Evolutionary conservation across 1,284 basidiomycete genomes (phyloP), one percentile per base, ranked within the genome.

Genomic region (Rhizopogon parksii): DNA sequence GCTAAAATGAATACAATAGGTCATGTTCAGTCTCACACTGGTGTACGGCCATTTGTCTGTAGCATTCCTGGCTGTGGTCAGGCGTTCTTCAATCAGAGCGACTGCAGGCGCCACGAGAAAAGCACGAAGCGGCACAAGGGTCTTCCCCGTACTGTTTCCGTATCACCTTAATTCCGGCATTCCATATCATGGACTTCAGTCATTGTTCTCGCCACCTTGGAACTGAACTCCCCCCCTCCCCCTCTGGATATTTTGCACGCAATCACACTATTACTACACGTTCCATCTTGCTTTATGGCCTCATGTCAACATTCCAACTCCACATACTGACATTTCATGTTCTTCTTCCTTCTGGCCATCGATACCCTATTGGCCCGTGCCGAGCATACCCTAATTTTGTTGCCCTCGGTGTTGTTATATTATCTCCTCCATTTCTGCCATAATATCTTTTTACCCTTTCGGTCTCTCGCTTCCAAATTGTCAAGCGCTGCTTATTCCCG

Each of bases 71-170:
- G 64, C 1, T 66, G 64, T 47, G 11, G 0, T 0, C 67, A 66
- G 39, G 56, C 53, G n/a, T 66, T 66, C 46, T 67, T 36, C 52
- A 66, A 69, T 50, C 64, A 53, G 36, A 68, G 65, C 6, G 64
- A 66, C 24, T 68, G 64, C 46, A 68, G 66, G 40, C 66, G 64
- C 38, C 64, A 66, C 11, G 64, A 66, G 52, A 67, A 53, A 51
- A 69, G 66, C 59, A 57, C 4, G 58, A 65, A 65, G 36, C 64
- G 63, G 50, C 63, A 65, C 25, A 65, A 62, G 42, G 55, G 58
- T 9, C 35, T 56, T 12, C 6, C 17, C 8, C 8, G 17, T 9
- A 17, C 36, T 8, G 19, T 32, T 32, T 9, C 30, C 12, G 42
- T 32, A 4, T 45, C 42, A 5, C 7, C 12, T 34, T 45, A 6